phyloP scores from a whole-genome alignment of 768 basidiomycete species.

The Mycena floridula region DNA sequence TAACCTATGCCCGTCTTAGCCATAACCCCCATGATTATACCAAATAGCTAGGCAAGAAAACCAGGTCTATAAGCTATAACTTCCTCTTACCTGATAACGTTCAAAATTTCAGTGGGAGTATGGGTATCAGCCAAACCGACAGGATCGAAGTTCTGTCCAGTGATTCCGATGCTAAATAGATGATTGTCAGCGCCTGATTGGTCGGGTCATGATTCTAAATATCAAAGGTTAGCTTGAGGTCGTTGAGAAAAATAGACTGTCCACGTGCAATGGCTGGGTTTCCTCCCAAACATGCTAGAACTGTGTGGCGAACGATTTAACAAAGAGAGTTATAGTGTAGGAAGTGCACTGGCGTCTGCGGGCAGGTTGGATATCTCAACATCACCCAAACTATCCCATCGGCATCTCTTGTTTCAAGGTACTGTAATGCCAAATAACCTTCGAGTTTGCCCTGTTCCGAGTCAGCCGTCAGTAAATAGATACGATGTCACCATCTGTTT shows the following conservation, averaged over 20 bases:
- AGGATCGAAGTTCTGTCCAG: constrained; percentile 14
- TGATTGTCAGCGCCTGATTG: constrained; percentile 5
- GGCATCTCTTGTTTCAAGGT: constrained; percentile 17
- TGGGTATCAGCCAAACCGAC: constrained; percentile 10
- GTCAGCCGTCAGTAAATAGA: no score
- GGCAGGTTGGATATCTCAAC: constrained; percentile 15
- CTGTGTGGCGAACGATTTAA: constrained; percentile 7
- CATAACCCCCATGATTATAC: no score
- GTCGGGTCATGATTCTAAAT: constrained; percentile 12
- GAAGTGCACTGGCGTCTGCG: constrained; percentile 10
- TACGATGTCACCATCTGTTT: no score
- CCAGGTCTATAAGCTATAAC: no score
- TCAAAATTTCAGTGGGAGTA: no score
- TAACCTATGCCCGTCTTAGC: no score
- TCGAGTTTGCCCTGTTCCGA: no score
- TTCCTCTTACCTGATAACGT: no score
- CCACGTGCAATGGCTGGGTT: constrained; percentile 13
- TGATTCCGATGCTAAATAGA: constrained; percentile 12
- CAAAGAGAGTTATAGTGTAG: neutral
- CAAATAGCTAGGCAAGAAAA: no score
- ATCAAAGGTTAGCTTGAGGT: neutral
- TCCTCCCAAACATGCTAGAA: constrained; percentile 16
- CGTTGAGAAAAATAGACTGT: neutral
- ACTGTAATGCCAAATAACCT: constrained; percentile 16
- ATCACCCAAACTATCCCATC: constrained; percentile 18